A percentile compares a stretch with the other conserved stretches of the same genome.
These are phyloP conservation scores for Xerocomus nothofagi DNA, from an alignment of 1,284 basidiomycete genomes.

Conservation along the genomic window DNA sequence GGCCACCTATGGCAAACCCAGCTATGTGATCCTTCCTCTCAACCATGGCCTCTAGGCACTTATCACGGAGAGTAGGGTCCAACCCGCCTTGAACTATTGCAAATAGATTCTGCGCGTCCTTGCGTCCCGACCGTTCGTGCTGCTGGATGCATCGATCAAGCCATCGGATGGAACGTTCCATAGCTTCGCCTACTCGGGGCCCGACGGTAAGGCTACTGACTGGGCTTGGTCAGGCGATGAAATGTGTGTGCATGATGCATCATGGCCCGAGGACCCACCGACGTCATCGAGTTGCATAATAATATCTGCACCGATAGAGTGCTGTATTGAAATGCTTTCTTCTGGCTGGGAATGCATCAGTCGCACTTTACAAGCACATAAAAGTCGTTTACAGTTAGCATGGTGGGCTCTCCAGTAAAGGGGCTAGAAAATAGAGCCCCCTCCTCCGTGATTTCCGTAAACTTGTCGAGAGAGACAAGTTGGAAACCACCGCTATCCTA, in stretches of 20 bases:
- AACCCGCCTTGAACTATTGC: constrained; percentile 88
- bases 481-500: constrained; percentile 88
- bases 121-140: constrained; percentile 65
- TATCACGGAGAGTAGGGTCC: constrained; percentile 62
- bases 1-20: constrained; percentile 81
- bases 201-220: constrained; percentile 74
- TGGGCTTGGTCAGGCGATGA: constrained; percentile 29
- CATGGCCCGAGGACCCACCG: constrained; percentile 47
- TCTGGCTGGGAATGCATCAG: constrained; percentile 59
- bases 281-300: constrained; percentile 92
- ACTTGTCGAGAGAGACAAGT: constrained; percentile 80
- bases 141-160: constrained; percentile 79
- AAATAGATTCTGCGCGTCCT: constrained; percentile 73
- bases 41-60: constrained; percentile 79
- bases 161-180: constrained; percentile 81
- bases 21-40: constrained; percentile 67
- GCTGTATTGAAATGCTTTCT: constrained; percentile 83
- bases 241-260: not conserved
- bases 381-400: constrained; percentile 68
- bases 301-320: constrained; percentile 84
- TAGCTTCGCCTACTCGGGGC: constrained; percentile 79
- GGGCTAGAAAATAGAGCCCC: constrained; percentile 82
- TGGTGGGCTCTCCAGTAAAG: constrained; percentile 79
- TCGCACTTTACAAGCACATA: not conserved
- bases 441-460: constrained; percentile 82